Evolutionary conservation across 73 alveolate species (phyloP).

Genomic region (Paraurostyla sp.): DNA sequence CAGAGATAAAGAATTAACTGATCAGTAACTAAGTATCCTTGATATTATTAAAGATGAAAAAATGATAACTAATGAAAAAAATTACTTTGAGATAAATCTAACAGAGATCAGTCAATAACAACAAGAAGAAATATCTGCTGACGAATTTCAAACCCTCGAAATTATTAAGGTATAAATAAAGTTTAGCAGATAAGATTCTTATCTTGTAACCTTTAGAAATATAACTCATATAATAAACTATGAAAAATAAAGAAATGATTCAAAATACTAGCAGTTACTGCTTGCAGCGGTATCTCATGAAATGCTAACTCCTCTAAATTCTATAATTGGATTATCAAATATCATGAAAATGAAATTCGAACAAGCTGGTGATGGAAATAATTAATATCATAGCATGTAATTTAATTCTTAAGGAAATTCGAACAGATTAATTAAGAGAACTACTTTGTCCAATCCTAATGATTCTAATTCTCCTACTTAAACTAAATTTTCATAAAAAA

Average conservation of each 20-base stretch:
- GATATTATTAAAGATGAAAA: conserved; percentile 6
- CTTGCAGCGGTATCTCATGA: conserved; percentile 47
- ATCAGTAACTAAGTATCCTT: not conserved
- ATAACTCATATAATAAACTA: conserved; percentile 4
- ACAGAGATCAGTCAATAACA: too few relatives aligned
- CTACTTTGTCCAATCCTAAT: too few relatives aligned
- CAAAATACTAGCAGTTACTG: conserved; percentile 7
- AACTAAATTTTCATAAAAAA: not conserved
- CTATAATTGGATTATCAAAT: conserved; percentile 13
- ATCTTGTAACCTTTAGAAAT: not conserved
- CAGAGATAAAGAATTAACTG: too few relatives aligned
- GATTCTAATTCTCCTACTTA: too few relatives aligned
- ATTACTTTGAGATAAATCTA: not conserved
- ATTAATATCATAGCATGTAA: not conserved
- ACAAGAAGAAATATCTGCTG: not conserved
- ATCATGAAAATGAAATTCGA: not conserved
- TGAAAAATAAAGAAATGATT: conserved; percentile 20
- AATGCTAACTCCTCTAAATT: conserved; percentile 56
- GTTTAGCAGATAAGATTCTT: not conserved
- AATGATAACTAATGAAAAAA: not conserved
- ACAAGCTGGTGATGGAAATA: too few relatives aligned
- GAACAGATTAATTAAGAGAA: too few relatives aligned
- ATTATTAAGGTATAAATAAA: not conserved
- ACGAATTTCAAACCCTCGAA: conserved; percentile 8
- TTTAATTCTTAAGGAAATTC: too few relatives aligned